These are phyloP conservation scores for Capsicum rhomboideum DNA, from an alignment of 257 asterid genomes.

Conservation along the genomic window DNA sequence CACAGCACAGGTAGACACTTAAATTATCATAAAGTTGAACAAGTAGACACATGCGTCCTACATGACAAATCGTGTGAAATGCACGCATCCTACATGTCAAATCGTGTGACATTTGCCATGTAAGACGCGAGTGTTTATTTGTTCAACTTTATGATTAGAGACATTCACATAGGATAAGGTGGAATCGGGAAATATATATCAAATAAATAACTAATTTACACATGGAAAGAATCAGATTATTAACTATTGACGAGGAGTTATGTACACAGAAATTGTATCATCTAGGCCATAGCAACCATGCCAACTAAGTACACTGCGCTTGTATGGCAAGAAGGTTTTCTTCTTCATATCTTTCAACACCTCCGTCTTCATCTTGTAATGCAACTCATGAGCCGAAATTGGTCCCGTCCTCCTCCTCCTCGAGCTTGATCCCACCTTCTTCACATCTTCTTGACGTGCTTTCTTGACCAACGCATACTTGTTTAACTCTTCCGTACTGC, in stretches of 20 bases:
- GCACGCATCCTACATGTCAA: too few species aligned
- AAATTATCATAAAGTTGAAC: too few species aligned
- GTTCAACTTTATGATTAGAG: too few species aligned
- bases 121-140: too few species aligned
- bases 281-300: conserved; percentile 74
- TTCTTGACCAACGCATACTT: conserved; percentile 22
- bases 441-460: conserved; percentile 17
- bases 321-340: conserved; percentile 74
- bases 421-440: conserved; percentile 50
- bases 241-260: neutral
- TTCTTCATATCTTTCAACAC: conserved; percentile 68
- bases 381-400: conserved; percentile 74
- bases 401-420: conserved; percentile 26
- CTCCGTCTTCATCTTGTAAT: conserved; percentile 59
- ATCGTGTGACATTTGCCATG: too few species aligned
- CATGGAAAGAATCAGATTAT: too few species aligned
- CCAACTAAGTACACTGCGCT: conserved; percentile 62
- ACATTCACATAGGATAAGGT: too few species aligned
- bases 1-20: too few species aligned
- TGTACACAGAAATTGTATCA: conserved; percentile 11
- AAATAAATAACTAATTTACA: too few species aligned
- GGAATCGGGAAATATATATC: too few species aligned
- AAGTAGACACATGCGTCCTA: too few species aligned
- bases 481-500: conserved; percentile 26
- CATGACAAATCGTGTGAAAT: too few species aligned